These are phyloP conservation scores for Saussurea involucrata DNA, from an alignment of 129 eudicot species.

Conservation along the genomic window DNA sequence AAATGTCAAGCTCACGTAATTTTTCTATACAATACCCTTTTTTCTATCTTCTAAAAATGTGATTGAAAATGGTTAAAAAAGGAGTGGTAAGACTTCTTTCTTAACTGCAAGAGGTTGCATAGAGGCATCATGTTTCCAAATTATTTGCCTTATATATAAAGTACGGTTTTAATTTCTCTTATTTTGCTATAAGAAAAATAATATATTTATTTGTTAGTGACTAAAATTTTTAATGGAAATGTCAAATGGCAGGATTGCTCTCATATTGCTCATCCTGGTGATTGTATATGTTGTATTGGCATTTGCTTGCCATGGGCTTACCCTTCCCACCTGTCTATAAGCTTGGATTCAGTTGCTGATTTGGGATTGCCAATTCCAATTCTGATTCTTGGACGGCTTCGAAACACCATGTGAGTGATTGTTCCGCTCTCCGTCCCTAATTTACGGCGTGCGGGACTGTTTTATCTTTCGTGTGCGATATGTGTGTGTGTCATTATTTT, in stretches of 20 bases:
- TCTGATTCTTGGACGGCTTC: not conserved
- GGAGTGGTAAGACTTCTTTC: not conserved
- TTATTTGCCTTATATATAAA: not conserved
- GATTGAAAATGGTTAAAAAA: not conserved
- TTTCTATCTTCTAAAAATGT: not conserved
- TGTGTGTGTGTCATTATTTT: conserved; percentile 11
- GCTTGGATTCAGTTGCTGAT: conserved; percentile 4
- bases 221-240: not conserved
- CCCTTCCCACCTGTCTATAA: conserved; percentile 65
- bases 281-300: conserved; percentile 70
- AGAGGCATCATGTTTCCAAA: not conserved
- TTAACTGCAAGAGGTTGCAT: not conserved
- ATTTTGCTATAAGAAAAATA: not conserved
- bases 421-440: not conserved
- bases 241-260: conserved; percentile 76
- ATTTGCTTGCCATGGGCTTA: conserved; percentile 78
- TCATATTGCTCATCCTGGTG: conserved; percentile 74
- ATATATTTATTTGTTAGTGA: not conserved
- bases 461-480: conserved; percentile 17
- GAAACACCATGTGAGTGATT: not conserved
- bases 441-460: not conserved
- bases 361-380: not conserved
- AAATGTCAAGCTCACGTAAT: conserved; percentile 95
- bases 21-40: conserved; percentile 2
- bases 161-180: not conserved